A percentile compares a stretch with the other conserved stretches of the same genome.
Evolutionary conservation across 2,329 filamentous ascomycete genomes (phyloP).

Genomic region (Thielaviopsis ethacetica): DNA sequence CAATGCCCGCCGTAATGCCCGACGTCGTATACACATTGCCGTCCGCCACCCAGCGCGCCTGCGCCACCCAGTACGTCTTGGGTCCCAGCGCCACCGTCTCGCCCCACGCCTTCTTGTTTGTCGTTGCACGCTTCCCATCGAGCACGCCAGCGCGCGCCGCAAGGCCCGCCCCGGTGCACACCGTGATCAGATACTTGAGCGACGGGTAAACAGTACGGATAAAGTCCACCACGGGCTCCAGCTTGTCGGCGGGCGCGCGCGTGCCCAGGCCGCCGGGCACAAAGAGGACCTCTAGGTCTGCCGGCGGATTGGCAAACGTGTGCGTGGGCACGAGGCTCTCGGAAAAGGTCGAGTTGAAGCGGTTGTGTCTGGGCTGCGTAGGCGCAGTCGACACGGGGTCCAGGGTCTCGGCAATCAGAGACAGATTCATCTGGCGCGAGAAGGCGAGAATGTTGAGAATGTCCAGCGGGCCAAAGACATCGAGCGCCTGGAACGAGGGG

Average conservation of each 20-base stretch:
- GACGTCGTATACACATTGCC: slow-evolving; percentile 51
- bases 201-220: slow-evolving; percentile 27
- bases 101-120: slow-evolving; percentile 45
- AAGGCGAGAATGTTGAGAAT: slow-evolving; percentile 25
- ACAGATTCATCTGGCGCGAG: slow-evolving; percentile 22
- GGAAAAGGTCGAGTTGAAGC: slow-evolving; percentile 21
- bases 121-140: slow-evolving; percentile 44
- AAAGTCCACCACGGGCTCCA: slow-evolving; percentile 22
- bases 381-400: slow-evolving; percentile 25
- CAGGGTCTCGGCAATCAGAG: slow-evolving; percentile 24
- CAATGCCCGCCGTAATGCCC: slow-evolving; percentile 26
- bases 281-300: slow-evolving; percentile 45
- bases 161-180: slow-evolving; percentile 49
- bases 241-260: slow-evolving; percentile 19
- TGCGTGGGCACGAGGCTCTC: slow-evolving; percentile 24
- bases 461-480: slow-evolving; percentile 31
- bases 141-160: slow-evolving; percentile 43
- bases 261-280: slow-evolving; percentile 45
- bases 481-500: slow-evolving; percentile 27
- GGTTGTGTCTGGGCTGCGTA: slow-evolving; percentile 16
- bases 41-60: slow-evolving; percentile 48
- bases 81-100: slow-evolving; percentile 30
- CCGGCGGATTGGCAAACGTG: slow-evolving; percentile 35
- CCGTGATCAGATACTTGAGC: slow-evolving; percentile 41
- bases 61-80: slow-evolving; percentile 40